Evolutionary conservation across 2,329 filamentous ascomycete genomes (phyloP).

Genomic region (Canariomyces notabilis): DNA sequence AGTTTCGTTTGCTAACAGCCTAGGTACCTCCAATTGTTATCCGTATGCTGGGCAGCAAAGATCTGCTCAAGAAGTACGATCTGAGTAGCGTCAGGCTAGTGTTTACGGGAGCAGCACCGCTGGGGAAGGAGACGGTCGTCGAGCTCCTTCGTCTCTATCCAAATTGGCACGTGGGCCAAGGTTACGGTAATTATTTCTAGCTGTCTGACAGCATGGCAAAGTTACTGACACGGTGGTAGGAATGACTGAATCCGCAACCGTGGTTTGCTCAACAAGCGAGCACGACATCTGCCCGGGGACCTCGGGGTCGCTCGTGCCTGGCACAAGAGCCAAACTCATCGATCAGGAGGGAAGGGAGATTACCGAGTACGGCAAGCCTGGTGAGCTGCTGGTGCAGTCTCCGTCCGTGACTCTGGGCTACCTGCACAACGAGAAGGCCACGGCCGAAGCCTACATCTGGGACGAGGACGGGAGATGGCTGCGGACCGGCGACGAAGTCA

Average conservation of each 20-base stretch:
- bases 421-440: slow-evolving; percentile 79
- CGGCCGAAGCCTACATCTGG: slow-evolving; percentile 67
- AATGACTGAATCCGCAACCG: slow-evolving; percentile 71
- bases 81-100: slow-evolving; percentile 60
- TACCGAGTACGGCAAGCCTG: slow-evolving; percentile 59
- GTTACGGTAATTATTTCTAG: slow-evolving; percentile 51
- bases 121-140: slow-evolving; percentile 66
- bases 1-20: slow-evolving; percentile 31
- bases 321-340: slow-evolving; percentile 60
- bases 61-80: slow-evolving; percentile 61
- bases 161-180: slow-evolving; percentile 59
- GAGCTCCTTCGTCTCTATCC: slow-evolving; percentile 59
- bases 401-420: slow-evolving; percentile 79
- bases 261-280: slow-evolving; percentile 56
- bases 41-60: slow-evolving; percentile 61
- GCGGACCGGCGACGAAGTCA: slow-evolving; percentile 78
- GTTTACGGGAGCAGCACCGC: slow-evolving; percentile 73
- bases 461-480: slow-evolving; percentile 69
- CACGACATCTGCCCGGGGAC: slow-evolving; percentile 66
- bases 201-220: not conserved
- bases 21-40: slow-evolving; percentile 76
- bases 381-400: slow-evolving; percentile 74
- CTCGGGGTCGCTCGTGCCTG: slow-evolving; percentile 65
- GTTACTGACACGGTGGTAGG: slow-evolving; percentile 36
- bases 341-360: slow-evolving; percentile 65